Evolutionary conservation across 2,329 filamentous ascomycete genomes (phyloP).

Genomic region (Neoascochyta sp.): DNA sequence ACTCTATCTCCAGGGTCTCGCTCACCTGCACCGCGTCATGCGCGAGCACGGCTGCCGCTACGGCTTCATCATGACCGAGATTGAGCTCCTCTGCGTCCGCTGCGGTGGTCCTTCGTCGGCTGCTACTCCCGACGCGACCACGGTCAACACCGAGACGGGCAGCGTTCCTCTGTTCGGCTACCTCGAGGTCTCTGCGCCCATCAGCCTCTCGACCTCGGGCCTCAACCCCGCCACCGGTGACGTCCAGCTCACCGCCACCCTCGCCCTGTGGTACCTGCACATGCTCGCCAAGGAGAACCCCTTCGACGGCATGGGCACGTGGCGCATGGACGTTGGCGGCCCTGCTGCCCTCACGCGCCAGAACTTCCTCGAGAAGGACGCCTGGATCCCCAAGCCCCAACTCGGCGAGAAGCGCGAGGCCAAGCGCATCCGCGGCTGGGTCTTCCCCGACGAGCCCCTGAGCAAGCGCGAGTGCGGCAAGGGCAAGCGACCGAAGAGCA

Average conservation of each 20-base stretch:
- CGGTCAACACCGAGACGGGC: slow-evolving; percentile 46
- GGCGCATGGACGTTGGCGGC: slow-evolving; percentile 69
- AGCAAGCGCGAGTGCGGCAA: slow-evolving; percentile 61
- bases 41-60: slow-evolving; percentile 90
- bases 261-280: slow-evolving; percentile 75
- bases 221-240: slow-evolving; percentile 36
- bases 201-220: slow-evolving; percentile 49
- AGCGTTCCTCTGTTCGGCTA: slow-evolving; percentile 84
- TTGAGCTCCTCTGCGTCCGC: slow-evolving; percentile 86
- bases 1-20: slow-evolving; percentile 80
- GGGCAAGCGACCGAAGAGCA: slow-evolving; percentile 29
- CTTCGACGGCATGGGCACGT: slow-evolving; percentile 57
- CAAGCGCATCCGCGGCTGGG: slow-evolving; percentile 70
- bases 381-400: slow-evolving; percentile 71
- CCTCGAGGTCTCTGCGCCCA: slow-evolving; percentile 66
- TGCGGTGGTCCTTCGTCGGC: slow-evolving; percentile 55
- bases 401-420: slow-evolving; percentile 71
- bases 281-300: slow-evolving; percentile 64
- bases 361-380: slow-evolving; percentile 66
- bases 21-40: slow-evolving; percentile 86
- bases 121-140: slow-evolving; percentile 33
- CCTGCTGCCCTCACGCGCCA: slow-evolving; percentile 69
- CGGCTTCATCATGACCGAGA: slow-evolving; percentile 94
- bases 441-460: slow-evolving; percentile 69
- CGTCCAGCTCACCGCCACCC: slow-evolving; percentile 62